Evolutionary conservation across 2,329 filamentous ascomycete species (phyloP).

Genomic region (Chalaropsis ovoidea): DNA sequence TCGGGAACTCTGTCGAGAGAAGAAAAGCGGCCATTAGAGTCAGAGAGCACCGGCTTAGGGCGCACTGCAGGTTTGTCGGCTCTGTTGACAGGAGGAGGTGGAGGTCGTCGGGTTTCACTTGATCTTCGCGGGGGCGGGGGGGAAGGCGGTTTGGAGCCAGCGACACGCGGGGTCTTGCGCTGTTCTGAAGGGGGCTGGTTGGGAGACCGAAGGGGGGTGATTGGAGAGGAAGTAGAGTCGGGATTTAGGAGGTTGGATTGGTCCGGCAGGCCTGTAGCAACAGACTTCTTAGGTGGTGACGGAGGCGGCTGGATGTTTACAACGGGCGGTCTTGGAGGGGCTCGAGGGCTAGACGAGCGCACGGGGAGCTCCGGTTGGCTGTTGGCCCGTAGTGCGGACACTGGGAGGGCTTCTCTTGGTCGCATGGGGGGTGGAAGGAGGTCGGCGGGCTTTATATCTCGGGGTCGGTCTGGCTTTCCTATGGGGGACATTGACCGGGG

Average conservation of each 20-base stretch:
- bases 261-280: constrained; percentile 32
- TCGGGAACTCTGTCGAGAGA: constrained; percentile 17
- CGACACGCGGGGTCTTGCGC: constrained; percentile 40
- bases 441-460: constrained; percentile 35
- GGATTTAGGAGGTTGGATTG: constrained; percentile 35
- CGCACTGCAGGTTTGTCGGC: constrained; percentile 52
- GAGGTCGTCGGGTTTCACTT: constrained; percentile 48
- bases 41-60: constrained; percentile 28
- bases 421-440: constrained; percentile 30
- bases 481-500: constrained; percentile 33
- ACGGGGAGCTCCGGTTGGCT: constrained; percentile 28
- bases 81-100: constrained; percentile 64
- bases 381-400: constrained; percentile 28
- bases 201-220: constrained; percentile 43
- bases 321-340: constrained; percentile 43
- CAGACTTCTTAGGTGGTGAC: constrained; percentile 50
- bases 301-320: constrained; percentile 60
- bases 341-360: constrained; percentile 23
- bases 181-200: constrained; percentile 43
- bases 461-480: constrained; percentile 38
- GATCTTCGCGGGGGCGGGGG: constrained; percentile 55
- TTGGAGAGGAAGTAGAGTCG: constrained; percentile 37
- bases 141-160: constrained; percentile 46
- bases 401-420: constrained; percentile 29
- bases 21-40: constrained; percentile 27